Conservation (phyloP, 148 eudicot genomes). For the Silene conica region DNA sequence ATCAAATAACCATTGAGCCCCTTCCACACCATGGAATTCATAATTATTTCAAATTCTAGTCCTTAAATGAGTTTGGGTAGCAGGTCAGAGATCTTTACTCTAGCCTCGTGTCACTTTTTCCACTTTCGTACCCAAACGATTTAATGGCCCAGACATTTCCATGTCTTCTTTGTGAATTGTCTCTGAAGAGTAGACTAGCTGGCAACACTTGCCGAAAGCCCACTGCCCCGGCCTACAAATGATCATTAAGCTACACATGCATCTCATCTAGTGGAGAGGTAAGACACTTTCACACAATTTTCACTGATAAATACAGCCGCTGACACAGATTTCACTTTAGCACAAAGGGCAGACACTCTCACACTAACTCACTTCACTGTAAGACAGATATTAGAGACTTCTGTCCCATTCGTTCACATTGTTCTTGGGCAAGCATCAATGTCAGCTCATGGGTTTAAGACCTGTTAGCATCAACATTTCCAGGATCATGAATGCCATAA, state of each 20-base stretch:
- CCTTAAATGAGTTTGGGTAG: neutral
- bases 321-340: neutral
- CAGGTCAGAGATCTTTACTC: neutral
- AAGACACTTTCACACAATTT: neutral
- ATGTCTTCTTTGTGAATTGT: neutral
- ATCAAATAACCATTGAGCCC: no score
- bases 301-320: neutral
- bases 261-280: neutral
- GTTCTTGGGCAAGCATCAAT: neutral
- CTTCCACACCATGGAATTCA: neutral
- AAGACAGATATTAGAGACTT: neutral
- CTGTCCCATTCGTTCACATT: neutral
- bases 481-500: no score
- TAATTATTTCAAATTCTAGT: neutral
- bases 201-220: neutral
- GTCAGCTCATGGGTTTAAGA: no score
- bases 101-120: neutral
- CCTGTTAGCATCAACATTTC: no score
- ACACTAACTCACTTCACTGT: neutral
- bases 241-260: neutral
- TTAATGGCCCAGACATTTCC: neutral
- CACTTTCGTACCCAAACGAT: neutral
- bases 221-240: neutral
- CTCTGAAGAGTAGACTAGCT: neutral
- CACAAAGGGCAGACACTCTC: neutral